A percentile compares a stretch with the other conserved stretches of the same genome.
phyloP scores from a whole-genome alignment of 106 monocot species.

The Dendrobium huoshanense region DNA sequence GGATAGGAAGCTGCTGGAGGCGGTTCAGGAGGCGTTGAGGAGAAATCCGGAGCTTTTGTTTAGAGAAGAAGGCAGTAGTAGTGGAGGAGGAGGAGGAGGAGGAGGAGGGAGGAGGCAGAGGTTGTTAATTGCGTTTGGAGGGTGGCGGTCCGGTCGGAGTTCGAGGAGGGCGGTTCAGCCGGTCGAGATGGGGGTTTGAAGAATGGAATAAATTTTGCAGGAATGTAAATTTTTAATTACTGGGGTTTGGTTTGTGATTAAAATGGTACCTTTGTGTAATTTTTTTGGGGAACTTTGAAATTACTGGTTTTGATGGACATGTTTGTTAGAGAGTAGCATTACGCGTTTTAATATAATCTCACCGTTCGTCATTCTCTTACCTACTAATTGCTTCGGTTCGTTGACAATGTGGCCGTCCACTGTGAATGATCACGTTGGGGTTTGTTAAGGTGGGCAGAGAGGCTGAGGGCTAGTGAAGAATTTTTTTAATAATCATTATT shows the following conservation, averaged over 20 bases:
- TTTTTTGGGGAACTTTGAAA: no score
- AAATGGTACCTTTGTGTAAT: no score
- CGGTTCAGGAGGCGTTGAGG: constrained; percentile 38
- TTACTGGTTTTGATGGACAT: neutral
- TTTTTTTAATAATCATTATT: no score
- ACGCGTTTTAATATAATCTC: no score
- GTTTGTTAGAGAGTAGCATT: no score
- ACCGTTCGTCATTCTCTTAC: no score
- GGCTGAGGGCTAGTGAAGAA: no score
- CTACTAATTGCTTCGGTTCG: no score
- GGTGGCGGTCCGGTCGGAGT: constrained; percentile 2
- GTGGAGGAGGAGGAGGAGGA: no score
- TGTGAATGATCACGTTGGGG: no score
- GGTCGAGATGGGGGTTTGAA: constrained; percentile 5
- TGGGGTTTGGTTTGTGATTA: neutral
- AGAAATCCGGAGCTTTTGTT: constrained; percentile 10
- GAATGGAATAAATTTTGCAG: neutral
- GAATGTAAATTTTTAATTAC: neutral
- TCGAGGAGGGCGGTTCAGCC: constrained; percentile 1
- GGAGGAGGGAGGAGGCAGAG: constrained; percentile 8
- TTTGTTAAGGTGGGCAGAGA: no score
- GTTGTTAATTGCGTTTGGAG: constrained; percentile 38
- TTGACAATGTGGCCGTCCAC: no score
- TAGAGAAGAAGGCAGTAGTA: constrained; percentile 3
- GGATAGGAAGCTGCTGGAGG: constrained; percentile 34